Evolutionary conservation across 2,329 filamentous ascomycete genomes (phyloP).

Genomic region (Phialophora expanda): DNA sequence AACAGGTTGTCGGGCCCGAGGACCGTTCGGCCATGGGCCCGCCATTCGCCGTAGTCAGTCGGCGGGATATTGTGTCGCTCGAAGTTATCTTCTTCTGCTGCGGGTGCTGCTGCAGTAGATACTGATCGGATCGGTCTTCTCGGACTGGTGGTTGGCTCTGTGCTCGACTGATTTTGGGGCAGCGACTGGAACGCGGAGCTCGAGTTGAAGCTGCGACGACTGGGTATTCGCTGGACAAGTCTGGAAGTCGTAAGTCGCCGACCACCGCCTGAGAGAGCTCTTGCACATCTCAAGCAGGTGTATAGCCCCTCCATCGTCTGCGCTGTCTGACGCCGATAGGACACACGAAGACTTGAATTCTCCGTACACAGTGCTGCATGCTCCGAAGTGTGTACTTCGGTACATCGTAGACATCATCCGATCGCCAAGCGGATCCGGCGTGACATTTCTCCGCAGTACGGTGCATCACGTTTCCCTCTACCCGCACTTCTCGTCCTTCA

Average conservation of each 20-base stretch:
- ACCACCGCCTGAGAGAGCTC: slow-evolving; percentile 29
- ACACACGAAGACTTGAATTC: not conserved
- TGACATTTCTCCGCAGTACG: not conserved
- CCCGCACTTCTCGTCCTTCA: too few species aligned
- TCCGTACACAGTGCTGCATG: not conserved
- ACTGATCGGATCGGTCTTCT: slow-evolving; percentile 25
- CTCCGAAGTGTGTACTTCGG: not conserved
- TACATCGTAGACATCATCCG: not conserved
- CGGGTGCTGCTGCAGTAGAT: slow-evolving; percentile 32
- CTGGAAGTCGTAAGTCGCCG: slow-evolving; percentile 18
- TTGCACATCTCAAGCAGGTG: slow-evolving; percentile 35
- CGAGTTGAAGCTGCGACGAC: slow-evolving; percentile 30
- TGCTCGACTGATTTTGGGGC: slow-evolving; percentile 18
- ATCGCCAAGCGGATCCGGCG: not conserved
- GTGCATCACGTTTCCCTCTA: too few species aligned
- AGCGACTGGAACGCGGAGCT: slow-evolving; percentile 25
- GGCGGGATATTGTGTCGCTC: slow-evolving; percentile 36
- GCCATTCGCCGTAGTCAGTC: slow-evolving; percentile 39
- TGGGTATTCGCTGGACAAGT: slow-evolving; percentile 20
- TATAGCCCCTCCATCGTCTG: slow-evolving; percentile 31
- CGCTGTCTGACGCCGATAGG: not conserved
- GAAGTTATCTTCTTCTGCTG: slow-evolving; percentile 35
- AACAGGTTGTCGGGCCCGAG: slow-evolving; percentile 83
- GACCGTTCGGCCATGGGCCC: slow-evolving; percentile 46
- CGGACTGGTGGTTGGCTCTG: slow-evolving; percentile 18